Conservation (phyloP, 1,284 basidiomycete genomes). For the Termitomyces sp. region DNA sequence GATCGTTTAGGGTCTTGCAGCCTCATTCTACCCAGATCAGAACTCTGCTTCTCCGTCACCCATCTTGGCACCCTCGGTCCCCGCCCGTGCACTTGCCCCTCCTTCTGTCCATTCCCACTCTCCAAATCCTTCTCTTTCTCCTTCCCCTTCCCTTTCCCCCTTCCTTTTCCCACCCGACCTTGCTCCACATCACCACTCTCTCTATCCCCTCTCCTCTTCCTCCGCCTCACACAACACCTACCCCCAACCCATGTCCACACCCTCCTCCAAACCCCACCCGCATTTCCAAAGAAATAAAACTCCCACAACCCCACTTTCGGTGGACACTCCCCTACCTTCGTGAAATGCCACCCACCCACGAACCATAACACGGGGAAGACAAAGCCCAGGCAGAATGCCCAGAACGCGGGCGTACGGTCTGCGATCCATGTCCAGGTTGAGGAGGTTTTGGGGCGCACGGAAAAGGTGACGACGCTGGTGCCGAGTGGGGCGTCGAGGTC, state of each 20-base stretch:
- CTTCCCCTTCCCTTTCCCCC: conserved; percentile 10
- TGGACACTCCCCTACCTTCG: conserved; percentile 37
- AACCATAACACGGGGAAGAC: conserved; percentile 64
- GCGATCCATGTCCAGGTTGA: conserved; percentile 20
- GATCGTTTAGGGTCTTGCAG: conserved; percentile 40
- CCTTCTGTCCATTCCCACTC: neutral
- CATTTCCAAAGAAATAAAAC: conserved; percentile 32
- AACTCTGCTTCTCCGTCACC: conserved; percentile 40
- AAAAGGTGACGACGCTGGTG: conserved; percentile 25
- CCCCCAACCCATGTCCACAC: neutral
- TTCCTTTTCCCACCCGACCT: conserved; percentile 9
- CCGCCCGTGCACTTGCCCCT: conserved; percentile 17
- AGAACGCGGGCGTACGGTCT: conserved; percentile 41
- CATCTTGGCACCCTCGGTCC: conserved; percentile 36
- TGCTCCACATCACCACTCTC: neutral
- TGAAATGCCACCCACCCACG: conserved; percentile 67
- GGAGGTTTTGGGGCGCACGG: conserved; percentile 17
- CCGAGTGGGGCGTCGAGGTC: conserved; percentile 36
- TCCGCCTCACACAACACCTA: conserved; percentile 19
- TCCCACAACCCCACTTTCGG: conserved; percentile 36
- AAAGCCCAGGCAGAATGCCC: conserved; percentile 69
- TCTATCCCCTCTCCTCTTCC: neutral
- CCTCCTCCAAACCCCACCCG: neutral
- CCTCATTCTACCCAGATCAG: conserved; percentile 34
- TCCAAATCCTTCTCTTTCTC: neutral